A percentile compares a stretch with the other conserved stretches of the same genome.
phyloP scores from a whole-genome alignment of 192 early-diverging fungal genomes.

The Coemansia sp. region DNA sequence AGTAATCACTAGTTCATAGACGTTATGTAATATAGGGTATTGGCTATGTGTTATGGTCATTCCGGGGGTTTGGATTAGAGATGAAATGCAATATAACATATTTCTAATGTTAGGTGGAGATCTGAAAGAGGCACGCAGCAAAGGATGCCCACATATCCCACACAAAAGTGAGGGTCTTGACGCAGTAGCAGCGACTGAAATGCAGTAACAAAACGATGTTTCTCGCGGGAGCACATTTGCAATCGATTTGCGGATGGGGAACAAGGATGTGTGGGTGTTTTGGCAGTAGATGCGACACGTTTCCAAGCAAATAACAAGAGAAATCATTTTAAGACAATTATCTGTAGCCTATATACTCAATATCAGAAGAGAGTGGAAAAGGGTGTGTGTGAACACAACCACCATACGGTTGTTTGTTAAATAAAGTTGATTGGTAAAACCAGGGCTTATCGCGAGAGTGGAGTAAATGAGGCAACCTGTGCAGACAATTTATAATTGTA shows the following conservation, averaged over 20 bases:
- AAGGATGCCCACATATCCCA: neutral
- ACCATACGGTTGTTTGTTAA: neutral
- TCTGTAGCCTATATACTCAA: neutral
- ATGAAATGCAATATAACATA: constrained; percentile 6
- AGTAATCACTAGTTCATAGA: too few relatives aligned
- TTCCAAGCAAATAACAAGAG: neutral
- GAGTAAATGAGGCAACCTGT: too few relatives aligned
- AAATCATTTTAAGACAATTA: neutral
- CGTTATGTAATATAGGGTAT: too few relatives aligned
- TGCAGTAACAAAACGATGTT: neutral
- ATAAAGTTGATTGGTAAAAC: neutral
- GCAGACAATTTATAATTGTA: too few relatives aligned
- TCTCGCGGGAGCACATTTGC: neutral
- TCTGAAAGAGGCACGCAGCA: neutral
- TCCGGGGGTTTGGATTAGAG: neutral
- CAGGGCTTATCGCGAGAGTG: neutral
- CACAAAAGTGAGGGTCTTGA: too few relatives aligned
- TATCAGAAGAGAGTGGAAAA: neutral
- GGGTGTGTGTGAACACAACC: neutral
- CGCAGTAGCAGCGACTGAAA: neutral
- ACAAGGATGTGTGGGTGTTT: neutral
- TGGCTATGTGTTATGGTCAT: neutral
- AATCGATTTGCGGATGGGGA: neutral
- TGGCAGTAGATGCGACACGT: neutral
- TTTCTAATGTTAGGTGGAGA: neutral